Evolutionary conservation across 495 filamentous ascomycete species (phyloP), one percentile per base, ranked within the genome.

Genomic region (Pseudevernia furfuracea): DNA sequence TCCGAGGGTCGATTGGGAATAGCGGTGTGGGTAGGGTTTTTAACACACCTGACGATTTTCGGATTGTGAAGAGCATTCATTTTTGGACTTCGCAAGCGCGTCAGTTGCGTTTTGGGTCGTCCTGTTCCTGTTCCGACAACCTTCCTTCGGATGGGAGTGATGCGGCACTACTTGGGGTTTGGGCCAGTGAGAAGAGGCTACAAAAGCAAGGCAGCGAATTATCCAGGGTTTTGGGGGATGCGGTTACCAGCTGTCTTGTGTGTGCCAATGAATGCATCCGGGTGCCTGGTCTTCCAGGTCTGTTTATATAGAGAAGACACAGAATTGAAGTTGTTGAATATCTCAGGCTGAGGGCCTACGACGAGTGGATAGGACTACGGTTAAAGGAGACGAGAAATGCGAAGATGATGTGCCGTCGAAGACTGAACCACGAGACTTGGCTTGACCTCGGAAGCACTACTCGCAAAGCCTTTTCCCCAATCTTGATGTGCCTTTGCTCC

Each of bases 311-410:
- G 30, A 55, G 30, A 21, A 11, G 52, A 34, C 3, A 55, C 28
- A 55, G 30, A 55, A 55, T 34, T 55, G 30, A 53, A 34, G n/a
- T 55, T 52, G 52, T 55, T 34, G 4, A 53, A 55, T 21, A 55
- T 34, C 14, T 23, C 28, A 55, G 52, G 25, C 48, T 15, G 25
- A 52, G 25, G 48, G 48, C 48, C 23, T 34, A 34, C 30, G 17
- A 55, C 30, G 52, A 34, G 30, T 34, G 52, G 12, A 6, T 30
- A 1, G 11, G 23, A 17, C 9, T 25, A 1, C 15, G 3, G 12
- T 52, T 8, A 3, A 1, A 52, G 23, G 30, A 36, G n/a, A 12
- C 25, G 15, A 5, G 4, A 30, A 52, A 15, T 14, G 10, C 5
- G 25, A 52, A 8, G n/a, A 52, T 30, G 25, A 52, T 7, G 11